These are phyloP conservation scores for Xylaria sp. DNA, from an alignment of 2,329 filamentous ascomycete species.

Conservation along the genomic window DNA sequence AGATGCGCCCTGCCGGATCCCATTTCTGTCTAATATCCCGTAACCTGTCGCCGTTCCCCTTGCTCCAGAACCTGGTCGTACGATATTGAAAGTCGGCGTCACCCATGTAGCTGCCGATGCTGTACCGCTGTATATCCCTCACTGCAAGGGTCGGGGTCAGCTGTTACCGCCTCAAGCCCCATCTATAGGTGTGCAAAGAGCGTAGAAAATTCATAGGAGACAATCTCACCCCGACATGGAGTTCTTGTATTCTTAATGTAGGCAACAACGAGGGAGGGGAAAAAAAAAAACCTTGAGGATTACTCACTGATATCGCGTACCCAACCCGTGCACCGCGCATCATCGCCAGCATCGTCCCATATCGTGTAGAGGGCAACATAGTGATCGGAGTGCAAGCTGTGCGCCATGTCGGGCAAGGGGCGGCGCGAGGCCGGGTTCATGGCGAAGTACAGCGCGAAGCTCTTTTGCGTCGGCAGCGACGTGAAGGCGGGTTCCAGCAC, in stretches of 20 bases:
- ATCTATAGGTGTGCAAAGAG: neutral
- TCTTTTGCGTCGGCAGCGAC: constrained; percentile 57
- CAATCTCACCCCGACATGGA: no score
- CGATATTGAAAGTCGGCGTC: constrained; percentile 64
- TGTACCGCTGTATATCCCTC: constrained; percentile 52
- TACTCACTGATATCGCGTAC: constrained; percentile 49
- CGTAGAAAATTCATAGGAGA: neutral
- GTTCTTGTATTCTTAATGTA: neutral
- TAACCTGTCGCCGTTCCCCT: constrained; percentile 53
- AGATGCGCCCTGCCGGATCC: constrained; percentile 55
- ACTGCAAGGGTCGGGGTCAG: constrained; percentile 38
- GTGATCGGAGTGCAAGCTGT: constrained; percentile 65
- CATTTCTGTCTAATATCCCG: constrained; percentile 56
- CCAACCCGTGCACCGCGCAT: constrained; percentile 57
- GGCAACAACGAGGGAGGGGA: neutral
- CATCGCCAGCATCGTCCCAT: constrained; percentile 59
- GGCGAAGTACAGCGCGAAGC: constrained; percentile 60
- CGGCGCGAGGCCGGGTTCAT: constrained; percentile 61
- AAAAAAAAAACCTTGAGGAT: neutral
- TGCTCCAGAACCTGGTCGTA: constrained; percentile 59
- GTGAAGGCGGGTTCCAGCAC: constrained; percentile 60
- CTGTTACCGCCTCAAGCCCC: neutral
- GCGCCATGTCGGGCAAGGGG: constrained; percentile 61
- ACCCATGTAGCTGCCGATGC: constrained; percentile 63
- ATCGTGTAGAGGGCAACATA: constrained; percentile 65